These are phyloP conservation scores for Coniochaeta ligniaria DNA, from an alignment of 2,329 filamentous ascomycete species.

Conservation along the genomic window DNA sequence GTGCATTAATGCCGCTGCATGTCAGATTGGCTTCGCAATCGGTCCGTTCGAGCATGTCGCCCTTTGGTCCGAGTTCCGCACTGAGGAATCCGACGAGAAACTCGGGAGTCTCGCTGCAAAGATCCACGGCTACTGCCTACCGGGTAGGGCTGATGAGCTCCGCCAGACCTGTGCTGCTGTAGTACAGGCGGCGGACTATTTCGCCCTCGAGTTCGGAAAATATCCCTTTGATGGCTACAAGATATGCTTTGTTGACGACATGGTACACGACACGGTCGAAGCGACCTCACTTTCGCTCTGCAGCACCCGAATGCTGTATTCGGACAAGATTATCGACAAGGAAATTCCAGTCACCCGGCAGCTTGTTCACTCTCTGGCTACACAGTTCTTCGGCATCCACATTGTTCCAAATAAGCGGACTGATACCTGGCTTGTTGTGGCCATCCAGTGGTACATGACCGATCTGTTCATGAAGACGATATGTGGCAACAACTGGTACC, in stretches of 20 bases:
- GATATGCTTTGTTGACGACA: conserved; percentile 88
- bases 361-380: conserved; percentile 76
- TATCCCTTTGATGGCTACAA: conserved; percentile 93
- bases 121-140: conserved; percentile 86
- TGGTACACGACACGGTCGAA: conserved; percentile 65
- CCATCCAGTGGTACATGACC: conserved; percentile 90
- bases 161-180: conserved; percentile 81
- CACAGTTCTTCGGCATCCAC: conserved; percentile 91
- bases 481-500: conserved; percentile 90
- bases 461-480: conserved; percentile 86
- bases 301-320: conserved; percentile 79
- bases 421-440: conserved; percentile 85
- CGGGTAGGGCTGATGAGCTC: conserved; percentile 73
- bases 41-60: conserved; percentile 94
- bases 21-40: conserved; percentile 88
- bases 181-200: conserved; percentile 81
- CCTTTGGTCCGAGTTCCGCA: conserved; percentile 74
- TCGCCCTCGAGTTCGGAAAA: conserved; percentile 79
- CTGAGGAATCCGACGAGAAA: conserved; percentile 86
- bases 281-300: conserved; percentile 81
- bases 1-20: conserved; percentile 66
- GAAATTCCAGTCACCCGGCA: conserved; percentile 75
- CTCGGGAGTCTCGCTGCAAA: conserved; percentile 83
- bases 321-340: conserved; percentile 76
- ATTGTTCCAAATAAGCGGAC: conserved; percentile 74